These are phyloP conservation scores for Suillus clintonianus DNA, from an alignment of 768 basidiomycete genomes.

Conservation along the genomic window DNA sequence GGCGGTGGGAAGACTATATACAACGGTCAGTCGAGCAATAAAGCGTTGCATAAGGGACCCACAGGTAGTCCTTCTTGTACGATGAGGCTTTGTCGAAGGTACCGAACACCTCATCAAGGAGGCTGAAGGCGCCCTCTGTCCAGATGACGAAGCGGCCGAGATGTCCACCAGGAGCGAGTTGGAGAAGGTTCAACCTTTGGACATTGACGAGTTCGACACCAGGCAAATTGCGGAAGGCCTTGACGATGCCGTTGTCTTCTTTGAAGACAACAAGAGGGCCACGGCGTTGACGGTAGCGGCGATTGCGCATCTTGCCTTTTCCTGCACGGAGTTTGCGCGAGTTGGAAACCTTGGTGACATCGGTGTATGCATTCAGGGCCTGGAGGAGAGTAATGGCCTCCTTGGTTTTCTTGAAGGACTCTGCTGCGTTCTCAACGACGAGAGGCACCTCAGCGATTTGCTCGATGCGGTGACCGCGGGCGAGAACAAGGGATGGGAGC, in stretches of 20 bases:
- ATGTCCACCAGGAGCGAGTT: constrained; percentile 99
- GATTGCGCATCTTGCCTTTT: constrained; percentile 96
- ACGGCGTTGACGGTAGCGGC: constrained; percentile 94
- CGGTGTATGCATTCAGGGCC: constrained; percentile 82
- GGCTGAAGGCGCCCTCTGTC: constrained; percentile 92
- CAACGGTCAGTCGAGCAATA: background rate
- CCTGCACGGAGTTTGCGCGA: constrained; percentile 96
- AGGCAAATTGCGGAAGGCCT: constrained; percentile 98
- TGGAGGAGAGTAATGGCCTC: constrained; percentile 94
- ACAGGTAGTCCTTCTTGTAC: constrained; percentile 91
- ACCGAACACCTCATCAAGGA: constrained; percentile 94
- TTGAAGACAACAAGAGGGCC: constrained; percentile 97
- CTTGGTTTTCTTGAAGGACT: constrained; percentile 95
- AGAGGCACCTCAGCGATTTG: constrained; percentile 95
- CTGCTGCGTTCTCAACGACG: constrained; percentile 75
- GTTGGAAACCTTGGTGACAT: constrained; percentile 97
- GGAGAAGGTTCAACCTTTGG: constrained; percentile 91
- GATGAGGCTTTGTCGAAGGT: constrained; percentile 87
- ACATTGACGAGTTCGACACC: constrained; percentile 98
- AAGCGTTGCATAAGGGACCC: constrained; percentile 25
- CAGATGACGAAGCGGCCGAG: constrained; percentile 99
- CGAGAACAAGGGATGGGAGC: constrained; percentile 93
- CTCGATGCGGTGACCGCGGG: constrained; percentile 99
- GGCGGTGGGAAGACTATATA: constrained; percentile 79
- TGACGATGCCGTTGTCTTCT: constrained; percentile 96